A percentile compares a stretch with the other conserved stretches of the same genome.
phyloP scores from a whole-genome alignment of 345 rosid genomes.

The Euclidium syriacum region DNA sequence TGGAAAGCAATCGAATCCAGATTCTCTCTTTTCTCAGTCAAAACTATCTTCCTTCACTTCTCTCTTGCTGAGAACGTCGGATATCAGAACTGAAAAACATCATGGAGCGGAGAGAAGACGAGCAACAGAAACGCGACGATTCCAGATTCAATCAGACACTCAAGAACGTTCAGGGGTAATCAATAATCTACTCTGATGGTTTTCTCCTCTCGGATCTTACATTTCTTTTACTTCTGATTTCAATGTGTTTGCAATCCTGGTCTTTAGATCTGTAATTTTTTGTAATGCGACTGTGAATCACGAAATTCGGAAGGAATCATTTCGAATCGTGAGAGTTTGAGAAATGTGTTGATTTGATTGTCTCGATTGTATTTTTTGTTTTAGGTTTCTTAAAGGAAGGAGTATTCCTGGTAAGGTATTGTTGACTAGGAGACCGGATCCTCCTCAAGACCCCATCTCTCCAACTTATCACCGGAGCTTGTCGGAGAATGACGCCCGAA shows the following conservation, averaged over 20 bases:
- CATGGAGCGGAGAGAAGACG: slow-evolving; percentile 35
- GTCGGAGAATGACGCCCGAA: slow-evolving; percentile 68
- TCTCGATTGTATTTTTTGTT: neutral
- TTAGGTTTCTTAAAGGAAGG: slow-evolving; percentile 83
- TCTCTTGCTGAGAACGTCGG: neutral
- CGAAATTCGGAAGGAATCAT: neutral
- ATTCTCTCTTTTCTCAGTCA: neutral
- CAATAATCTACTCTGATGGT: neutral
- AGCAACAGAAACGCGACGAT: slow-evolving; percentile 44
- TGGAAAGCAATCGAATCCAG: slow-evolving; percentile 18
- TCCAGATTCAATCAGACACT: slow-evolving; percentile 90
- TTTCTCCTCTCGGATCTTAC: neutral
- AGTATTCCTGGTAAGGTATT: slow-evolving; percentile 89
- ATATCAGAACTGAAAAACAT: neutral
- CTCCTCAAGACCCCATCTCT: slow-evolving; percentile 46
- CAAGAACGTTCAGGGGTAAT: slow-evolving; percentile 84
- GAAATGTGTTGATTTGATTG: neutral
- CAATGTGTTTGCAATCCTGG: neutral
- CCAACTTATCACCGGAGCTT: slow-evolving; percentile 63
- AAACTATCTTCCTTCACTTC: neutral
- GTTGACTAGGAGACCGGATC: slow-evolving; percentile 73
- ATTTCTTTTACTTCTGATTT: neutral
- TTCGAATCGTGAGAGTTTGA: neutral
- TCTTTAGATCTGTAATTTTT: slow-evolving; percentile 3
- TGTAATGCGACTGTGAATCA: slow-evolving; percentile 13